phyloP scores from a whole-genome alignment of 495 filamentous ascomycete species.

The Polyplosphaeria fusca region DNA sequence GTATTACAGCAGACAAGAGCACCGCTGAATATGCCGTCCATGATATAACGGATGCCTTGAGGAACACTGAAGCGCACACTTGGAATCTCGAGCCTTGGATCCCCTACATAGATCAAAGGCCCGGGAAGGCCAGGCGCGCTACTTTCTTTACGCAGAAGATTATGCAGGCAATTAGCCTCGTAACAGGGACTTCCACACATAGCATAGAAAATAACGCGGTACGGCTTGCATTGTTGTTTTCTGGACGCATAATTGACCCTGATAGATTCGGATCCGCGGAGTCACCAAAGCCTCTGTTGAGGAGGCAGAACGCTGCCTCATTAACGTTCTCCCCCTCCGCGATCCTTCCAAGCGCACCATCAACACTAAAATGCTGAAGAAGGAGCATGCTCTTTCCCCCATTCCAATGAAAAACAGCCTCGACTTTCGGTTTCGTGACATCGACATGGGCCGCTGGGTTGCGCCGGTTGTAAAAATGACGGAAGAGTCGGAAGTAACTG shows the following conservation, averaged over 20 bases:
- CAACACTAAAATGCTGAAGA: conserved; percentile 1
- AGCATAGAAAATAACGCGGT: too few relatives aligned
- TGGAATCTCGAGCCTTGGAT: conserved; percentile 21
- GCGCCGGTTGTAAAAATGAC: conserved; percentile 3
- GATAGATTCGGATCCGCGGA: conserved; percentile 25
- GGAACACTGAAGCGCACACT: conserved; percentile 1
- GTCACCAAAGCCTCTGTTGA: conserved; percentile 4
- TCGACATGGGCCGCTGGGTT: conserved; percentile 19
- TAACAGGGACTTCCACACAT: too few relatives aligned
- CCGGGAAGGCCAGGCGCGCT: not conserved
- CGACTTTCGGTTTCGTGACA: conserved; percentile 8
- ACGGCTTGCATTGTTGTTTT: too few relatives aligned
- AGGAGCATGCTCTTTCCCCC: conserved; percentile 8
- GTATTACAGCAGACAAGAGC: conserved; percentile 32
- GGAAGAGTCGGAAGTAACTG: not conserved
- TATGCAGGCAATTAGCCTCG: conserved; percentile 7
- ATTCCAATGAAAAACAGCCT: conserved; percentile 7
- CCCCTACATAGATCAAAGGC: too few relatives aligned
- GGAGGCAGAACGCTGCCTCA: conserved; percentile 25
- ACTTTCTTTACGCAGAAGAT: not conserved
- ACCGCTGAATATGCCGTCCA: conserved; percentile 33
- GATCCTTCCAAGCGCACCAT: not conserved
- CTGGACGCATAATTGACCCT: too few relatives aligned
- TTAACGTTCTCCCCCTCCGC: conserved; percentile 18
- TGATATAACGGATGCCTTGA: conserved; percentile 16